Conservation (phyloP, 257 asterid genomes). For the Gentiana macrophylla region DNA sequence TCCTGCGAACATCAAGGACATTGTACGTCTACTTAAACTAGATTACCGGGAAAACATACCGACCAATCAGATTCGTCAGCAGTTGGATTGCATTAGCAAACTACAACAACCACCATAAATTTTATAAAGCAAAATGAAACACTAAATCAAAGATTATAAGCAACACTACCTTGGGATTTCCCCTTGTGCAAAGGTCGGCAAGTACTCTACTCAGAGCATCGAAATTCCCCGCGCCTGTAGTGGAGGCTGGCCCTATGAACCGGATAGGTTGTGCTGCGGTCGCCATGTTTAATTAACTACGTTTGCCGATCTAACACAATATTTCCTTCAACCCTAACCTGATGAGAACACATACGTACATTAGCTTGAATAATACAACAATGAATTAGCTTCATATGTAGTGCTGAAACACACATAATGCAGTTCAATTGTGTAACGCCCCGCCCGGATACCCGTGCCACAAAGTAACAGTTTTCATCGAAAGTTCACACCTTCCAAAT, state of each 20-base stretch:
- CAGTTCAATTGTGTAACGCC: too few relatives aligned
- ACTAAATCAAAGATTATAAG: background rate
- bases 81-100: background rate
- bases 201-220: constrained; percentile 66
- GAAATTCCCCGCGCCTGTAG: constrained; percentile 51
- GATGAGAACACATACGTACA: background rate
- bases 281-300: constrained; percentile 22
- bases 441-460: too few relatives aligned
- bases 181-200: constrained; percentile 60
- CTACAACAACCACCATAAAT: background rate
- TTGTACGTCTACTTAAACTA: background rate
- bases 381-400: too few relatives aligned
- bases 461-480: too few relatives aligned
- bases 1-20: background rate
- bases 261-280: constrained; percentile 52
- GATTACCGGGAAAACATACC: background rate
- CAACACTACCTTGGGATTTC: constrained; percentile 50
- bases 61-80: background rate
- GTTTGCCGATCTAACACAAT: constrained; percentile 3
- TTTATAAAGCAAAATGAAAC: constrained; percentile 2
- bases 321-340: constrained; percentile 37
- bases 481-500: too few relatives aligned
- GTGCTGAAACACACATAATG: too few relatives aligned
- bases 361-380: too few relatives aligned
- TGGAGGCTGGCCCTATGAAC: constrained; percentile 41